These are phyloP conservation scores for Bocquillonia castaneifolia DNA, from an alignment of 441 rosid species.

Conservation along the genomic window DNA sequence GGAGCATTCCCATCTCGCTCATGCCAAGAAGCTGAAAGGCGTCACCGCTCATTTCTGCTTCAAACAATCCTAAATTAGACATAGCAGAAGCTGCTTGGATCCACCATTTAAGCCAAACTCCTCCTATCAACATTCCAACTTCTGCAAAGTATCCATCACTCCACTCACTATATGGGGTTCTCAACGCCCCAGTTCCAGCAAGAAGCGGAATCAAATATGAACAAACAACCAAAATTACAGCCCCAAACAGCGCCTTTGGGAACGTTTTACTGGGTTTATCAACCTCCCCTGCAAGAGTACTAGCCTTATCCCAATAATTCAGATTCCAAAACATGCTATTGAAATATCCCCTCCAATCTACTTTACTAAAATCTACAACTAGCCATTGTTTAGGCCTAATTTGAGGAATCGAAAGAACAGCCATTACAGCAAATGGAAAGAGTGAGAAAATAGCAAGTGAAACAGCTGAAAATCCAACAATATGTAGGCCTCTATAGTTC, in stretches of 20 bases:
- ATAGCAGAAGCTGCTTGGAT: slow-evolving; percentile 89
- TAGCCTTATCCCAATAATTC: slow-evolving; percentile 92
- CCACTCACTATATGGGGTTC: slow-evolving; percentile 56
- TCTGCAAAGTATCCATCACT: slow-evolving; percentile 91
- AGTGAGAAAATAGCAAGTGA: slow-evolving; percentile 66
- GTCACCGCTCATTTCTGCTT: slow-evolving; percentile 95
- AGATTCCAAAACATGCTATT: slow-evolving; percentile 88
- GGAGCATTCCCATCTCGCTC: slow-evolving; percentile 87
- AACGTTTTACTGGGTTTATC: slow-evolving; percentile 73
- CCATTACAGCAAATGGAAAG: slow-evolving; percentile 69
- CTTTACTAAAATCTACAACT: slow-evolving; percentile 49
- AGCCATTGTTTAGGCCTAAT: slow-evolving; percentile 66
- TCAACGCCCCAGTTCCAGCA: slow-evolving; percentile 75
- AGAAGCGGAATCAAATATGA: slow-evolving; percentile 77
- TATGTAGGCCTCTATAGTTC: slow-evolving; percentile 82
- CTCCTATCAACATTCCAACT: slow-evolving; percentile 80
- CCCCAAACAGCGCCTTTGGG: slow-evolving; percentile 82
- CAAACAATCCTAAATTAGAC: slow-evolving; percentile 88
- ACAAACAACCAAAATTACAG: slow-evolving; percentile 60
- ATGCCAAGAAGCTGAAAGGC: slow-evolving; percentile 93
- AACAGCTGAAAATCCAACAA: slow-evolving; percentile 80
- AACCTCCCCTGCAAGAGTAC: slow-evolving; percentile 93
- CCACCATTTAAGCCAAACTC: slow-evolving; percentile 84
- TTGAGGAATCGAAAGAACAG: slow-evolving; percentile 56
- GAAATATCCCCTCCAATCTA: slow-evolving; percentile 84